Conservation (phyloP, 2,329 filamentous ascomycete genomes). For the Colletotrichum chrysophilum region DNA sequence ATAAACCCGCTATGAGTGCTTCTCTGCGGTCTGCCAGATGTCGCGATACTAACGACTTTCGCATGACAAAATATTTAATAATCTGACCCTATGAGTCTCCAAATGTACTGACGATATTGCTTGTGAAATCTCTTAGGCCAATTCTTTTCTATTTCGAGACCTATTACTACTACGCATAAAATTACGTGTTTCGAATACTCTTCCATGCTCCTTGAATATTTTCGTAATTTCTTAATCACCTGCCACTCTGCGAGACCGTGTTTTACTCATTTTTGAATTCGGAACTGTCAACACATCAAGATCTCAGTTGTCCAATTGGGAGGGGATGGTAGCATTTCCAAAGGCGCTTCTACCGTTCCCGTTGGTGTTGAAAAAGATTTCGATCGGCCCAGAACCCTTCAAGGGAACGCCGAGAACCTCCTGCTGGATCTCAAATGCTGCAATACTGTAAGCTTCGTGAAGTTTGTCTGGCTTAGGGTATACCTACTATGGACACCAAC, state of each 20-base stretch:
- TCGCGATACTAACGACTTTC: too few species aligned
- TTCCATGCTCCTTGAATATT: neutral
- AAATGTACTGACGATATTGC: neutral
- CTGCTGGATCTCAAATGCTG: neutral
- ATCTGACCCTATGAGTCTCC: too few species aligned
- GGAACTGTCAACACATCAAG: neutral
- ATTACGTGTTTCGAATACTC: rapidly evolving
- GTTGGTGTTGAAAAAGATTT: neutral
- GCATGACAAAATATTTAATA: too few species aligned
- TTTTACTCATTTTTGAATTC: neutral
- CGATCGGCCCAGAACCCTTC: neutral
- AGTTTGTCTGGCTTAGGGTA: too few species aligned
- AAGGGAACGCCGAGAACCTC: neutral
- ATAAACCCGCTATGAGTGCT: neutral
- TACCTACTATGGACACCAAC: neutral
- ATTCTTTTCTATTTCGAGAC: neutral
- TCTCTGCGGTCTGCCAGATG: neutral
- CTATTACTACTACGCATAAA: neutral
- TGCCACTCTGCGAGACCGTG: neutral
- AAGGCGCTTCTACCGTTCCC: neutral
- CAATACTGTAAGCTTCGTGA: neutral
- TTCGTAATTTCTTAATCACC: neutral
- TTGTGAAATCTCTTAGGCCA: neutral
- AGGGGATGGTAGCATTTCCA: neutral
- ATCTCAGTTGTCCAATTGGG: neutral